phyloP scores from a whole-genome alignment of 345 rosid genomes.

The Moringa oleifera region DNA sequence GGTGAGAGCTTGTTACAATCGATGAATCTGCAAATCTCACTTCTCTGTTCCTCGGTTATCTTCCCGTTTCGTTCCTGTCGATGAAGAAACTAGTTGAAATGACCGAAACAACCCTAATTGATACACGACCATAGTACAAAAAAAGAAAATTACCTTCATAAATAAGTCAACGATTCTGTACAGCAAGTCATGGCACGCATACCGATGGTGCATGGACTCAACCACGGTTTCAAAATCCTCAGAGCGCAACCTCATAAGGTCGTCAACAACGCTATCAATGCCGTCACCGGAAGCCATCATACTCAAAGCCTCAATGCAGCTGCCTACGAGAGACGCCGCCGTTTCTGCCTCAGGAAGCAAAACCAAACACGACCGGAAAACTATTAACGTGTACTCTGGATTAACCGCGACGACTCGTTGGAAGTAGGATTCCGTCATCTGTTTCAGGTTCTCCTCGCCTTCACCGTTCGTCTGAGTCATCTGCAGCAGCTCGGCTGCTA shows the following conservation, averaged over 20 bases:
- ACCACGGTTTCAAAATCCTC: slow-evolving; percentile 48
- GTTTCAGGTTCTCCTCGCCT: slow-evolving; percentile 37
- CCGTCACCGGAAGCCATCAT: slow-evolving; percentile 33
- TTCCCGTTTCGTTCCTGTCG: slow-evolving; percentile 46
- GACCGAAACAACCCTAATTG: too few relatives aligned
- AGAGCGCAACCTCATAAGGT: slow-evolving; percentile 34
- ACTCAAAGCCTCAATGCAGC: slow-evolving; percentile 45
- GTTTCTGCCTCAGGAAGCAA: slow-evolving; percentile 82
- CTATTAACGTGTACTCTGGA: slow-evolving; percentile 35
- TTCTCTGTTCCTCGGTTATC: slow-evolving; percentile 59
- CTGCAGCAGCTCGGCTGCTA: slow-evolving; percentile 66
- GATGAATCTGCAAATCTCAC: slow-evolving; percentile 48
- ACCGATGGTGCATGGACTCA: slow-evolving; percentile 44
- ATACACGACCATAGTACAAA: too few relatives aligned
- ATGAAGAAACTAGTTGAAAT: neutral
- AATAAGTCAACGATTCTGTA: slow-evolving; percentile 67
- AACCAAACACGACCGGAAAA: slow-evolving; percentile 53
- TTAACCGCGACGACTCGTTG: slow-evolving; percentile 34
- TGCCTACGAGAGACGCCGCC: slow-evolving; percentile 42
- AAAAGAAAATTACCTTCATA: slow-evolving; percentile 41
- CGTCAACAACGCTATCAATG: slow-evolving; percentile 36
- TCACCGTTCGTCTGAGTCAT: slow-evolving; percentile 36
- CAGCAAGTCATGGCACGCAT: slow-evolving; percentile 58
- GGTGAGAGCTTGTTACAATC: slow-evolving; percentile 79
- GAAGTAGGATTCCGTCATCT: slow-evolving; percentile 64